Evolutionary conservation across 192 early-diverging fungal genomes (phyloP).

Genomic region (Coemansia sp.): DNA sequence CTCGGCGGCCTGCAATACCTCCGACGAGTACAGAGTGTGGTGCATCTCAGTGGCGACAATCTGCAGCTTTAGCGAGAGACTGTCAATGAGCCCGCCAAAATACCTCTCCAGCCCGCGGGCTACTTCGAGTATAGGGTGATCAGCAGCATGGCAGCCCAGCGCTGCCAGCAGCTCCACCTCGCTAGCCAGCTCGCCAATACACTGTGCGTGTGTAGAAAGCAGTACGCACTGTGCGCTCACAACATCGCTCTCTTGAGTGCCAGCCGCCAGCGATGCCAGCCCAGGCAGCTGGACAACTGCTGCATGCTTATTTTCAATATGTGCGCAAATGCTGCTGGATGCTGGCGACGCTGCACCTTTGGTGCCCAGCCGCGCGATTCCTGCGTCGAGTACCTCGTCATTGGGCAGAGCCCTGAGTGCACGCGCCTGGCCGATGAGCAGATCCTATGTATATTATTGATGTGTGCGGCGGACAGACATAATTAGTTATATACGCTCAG

Average conservation of each 20-base stretch:
- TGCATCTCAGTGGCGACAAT: slow-evolving; percentile 43
- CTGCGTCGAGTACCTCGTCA: not conserved
- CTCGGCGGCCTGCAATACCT: slow-evolving; percentile 17
- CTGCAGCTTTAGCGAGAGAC: slow-evolving; percentile 42
- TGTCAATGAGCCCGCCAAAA: slow-evolving; percentile 51
- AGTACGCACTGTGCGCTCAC: slow-evolving; percentile 23
- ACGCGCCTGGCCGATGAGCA: slow-evolving; percentile 23
- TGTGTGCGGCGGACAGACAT: not conserved
- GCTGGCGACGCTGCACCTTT: not conserved
- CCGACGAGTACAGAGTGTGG: slow-evolving; percentile 35
- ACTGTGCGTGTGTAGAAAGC: slow-evolving; percentile 26
- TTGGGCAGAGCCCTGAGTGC: slow-evolving; percentile 8
- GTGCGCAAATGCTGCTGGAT: not conserved
- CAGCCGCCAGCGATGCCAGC: not conserved
- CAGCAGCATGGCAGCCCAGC: slow-evolving; percentile 17
- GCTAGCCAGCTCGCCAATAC: slow-evolving; percentile 23
- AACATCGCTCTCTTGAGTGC: slow-evolving; percentile 6
- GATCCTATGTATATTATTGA: slow-evolving; percentile 6
- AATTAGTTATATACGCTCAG: not conserved
- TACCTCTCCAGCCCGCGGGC: slow-evolving; percentile 40
- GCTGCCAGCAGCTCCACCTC: slow-evolving; percentile 24
- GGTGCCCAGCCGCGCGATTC: not conserved
- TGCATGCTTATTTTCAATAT: slow-evolving; percentile 22
- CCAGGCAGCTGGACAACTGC: slow-evolving; percentile 19
- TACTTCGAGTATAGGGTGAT: slow-evolving; percentile 28